These are phyloP conservation scores for Cyclostephanos invisitatus DNA, from an alignment of 108 stramenopile genomes.

Conservation along the genomic window DNA sequence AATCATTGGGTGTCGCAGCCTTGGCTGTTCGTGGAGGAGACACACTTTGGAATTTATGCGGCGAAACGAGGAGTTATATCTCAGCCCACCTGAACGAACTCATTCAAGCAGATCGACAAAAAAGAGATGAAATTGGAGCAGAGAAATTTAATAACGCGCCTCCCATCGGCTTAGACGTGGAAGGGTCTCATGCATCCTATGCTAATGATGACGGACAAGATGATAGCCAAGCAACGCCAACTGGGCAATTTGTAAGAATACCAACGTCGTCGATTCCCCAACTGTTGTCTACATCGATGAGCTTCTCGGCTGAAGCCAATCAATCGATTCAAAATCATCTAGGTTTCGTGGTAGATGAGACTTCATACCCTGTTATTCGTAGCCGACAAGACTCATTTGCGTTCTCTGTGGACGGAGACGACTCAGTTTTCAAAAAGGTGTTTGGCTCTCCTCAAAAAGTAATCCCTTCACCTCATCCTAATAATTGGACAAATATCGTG, in stretches of 20 bases:
- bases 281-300: slow-evolving; percentile 12
- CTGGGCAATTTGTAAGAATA: neutral
- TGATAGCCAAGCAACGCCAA: slow-evolving; percentile 1
- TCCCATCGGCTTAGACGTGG: neutral
- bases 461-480: neutral
- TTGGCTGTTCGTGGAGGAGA: neutral
- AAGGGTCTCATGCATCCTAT: slow-evolving; percentile 2
- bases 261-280: slow-evolving; percentile 36
- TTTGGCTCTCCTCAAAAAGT: neutral
- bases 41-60: neutral
- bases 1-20: neutral
- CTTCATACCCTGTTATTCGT: neutral
- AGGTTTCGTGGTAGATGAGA: slow-evolving; percentile 13
- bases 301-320: neutral
- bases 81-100: neutral
- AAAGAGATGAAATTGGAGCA: neutral
- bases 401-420: slow-evolving; percentile 18
- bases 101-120: no score
- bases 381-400: slow-evolving; percentile 9
- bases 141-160: neutral
- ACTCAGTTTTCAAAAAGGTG: slow-evolving; percentile 1
- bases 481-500: neutral
- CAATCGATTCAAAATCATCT: slow-evolving; percentile 13
- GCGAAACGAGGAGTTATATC: neutral
- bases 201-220: slow-evolving; percentile 1